Evolutionary conservation across 2,329 filamentous ascomycete species (phyloP).

Genomic region (Pseudogymnoascus sp.): DNA sequence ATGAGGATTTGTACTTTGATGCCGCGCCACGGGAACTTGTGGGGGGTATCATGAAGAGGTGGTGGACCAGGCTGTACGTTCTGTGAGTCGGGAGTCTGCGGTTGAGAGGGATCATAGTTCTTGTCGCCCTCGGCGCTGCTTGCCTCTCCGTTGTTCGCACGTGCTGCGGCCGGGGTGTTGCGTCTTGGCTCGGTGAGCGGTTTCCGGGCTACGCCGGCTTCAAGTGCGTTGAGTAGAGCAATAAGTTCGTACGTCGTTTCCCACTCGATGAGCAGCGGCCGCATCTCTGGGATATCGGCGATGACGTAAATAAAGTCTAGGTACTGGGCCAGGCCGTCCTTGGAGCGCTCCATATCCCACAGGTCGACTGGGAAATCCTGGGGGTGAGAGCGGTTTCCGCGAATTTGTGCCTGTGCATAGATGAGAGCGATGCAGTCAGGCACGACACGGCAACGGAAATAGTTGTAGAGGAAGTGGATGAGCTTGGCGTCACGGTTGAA

Average conservation of each 20-base stretch:
- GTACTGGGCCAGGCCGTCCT: constrained; percentile 89
- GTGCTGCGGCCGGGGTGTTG: constrained; percentile 30
- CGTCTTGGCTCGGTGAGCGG: constrained; percentile 46
- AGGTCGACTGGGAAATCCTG: constrained; percentile 89
- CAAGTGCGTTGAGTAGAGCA: constrained; percentile 76
- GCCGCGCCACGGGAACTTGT: constrained; percentile 60
- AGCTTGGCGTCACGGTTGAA: constrained; percentile 50
- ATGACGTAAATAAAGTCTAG: constrained; percentile 88
- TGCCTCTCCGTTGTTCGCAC: constrained; percentile 29
- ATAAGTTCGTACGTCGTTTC: constrained; percentile 85
- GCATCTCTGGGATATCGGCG: constrained; percentile 76
- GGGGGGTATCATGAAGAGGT: constrained; percentile 54
- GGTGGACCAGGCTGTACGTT: constrained; percentile 36
- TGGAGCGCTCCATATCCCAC: constrained; percentile 97
- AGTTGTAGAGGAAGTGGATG: constrained; percentile 85
- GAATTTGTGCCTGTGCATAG: constrained; percentile 84
- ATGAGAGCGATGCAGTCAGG: constrained; percentile 93
- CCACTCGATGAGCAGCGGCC: constrained; percentile 82
- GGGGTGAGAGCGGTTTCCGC: constrained; percentile 64
- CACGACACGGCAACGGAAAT: constrained; percentile 86
- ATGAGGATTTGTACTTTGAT: constrained; percentile 90
- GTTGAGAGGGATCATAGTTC: neutral
- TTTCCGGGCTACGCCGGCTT: constrained; percentile 80
- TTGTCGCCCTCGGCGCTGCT: constrained; percentile 1
- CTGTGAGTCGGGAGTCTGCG: neutral